Percentiles rank a stretch among this genome's conserved stretches.
Evolutionary conservation across 2,329 filamentous ascomycete genomes (phyloP).

Genomic region (Bipolaris gigantea): DNA sequence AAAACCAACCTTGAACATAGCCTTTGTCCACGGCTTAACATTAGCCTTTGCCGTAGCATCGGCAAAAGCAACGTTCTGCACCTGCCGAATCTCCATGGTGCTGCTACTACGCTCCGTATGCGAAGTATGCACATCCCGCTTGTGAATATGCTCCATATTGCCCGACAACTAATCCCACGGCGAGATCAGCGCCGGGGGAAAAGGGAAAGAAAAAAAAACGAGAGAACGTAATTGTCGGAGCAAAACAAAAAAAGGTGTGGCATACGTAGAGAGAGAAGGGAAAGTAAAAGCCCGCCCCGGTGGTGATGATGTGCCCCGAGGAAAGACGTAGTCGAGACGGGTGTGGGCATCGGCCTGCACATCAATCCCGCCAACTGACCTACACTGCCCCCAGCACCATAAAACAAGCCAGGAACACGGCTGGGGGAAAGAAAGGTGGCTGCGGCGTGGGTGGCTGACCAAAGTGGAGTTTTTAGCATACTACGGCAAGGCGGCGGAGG

Average conservation of each 20-base stretch:
- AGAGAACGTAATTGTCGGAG: background rate
- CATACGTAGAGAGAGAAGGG: too few species aligned
- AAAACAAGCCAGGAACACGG: background rate
- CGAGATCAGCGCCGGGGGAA: background rate
- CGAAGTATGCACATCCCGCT: conserved; percentile 19
- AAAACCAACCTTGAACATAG: conserved; percentile 49
- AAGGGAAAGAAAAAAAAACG: background rate
- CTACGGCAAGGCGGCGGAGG: too few species aligned
- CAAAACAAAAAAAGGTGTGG: background rate
- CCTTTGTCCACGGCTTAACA: conserved; percentile 45
- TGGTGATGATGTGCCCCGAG: background rate
- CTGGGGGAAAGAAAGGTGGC: background rate
- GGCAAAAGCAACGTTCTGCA: conserved; percentile 51
- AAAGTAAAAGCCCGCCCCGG: too few species aligned
- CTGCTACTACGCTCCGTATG: conserved; percentile 24
- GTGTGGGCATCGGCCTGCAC: background rate
- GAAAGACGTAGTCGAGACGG: background rate
- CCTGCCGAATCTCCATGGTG: conserved; percentile 30
- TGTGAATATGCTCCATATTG: conserved; percentile 18
- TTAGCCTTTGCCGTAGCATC: conserved; percentile 52
- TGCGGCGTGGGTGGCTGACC: too few species aligned
- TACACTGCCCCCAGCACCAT: too few species aligned
- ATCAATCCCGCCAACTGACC: conserved; percentile 1
- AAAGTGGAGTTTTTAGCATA: too few species aligned
- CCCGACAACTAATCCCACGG: background rate